Percentiles rank a stretch among this genome's conserved stretches.
Evolutionary conservation across 2,329 filamentous ascomycete genomes (phyloP).

Genomic region (Fusarium ramigenum): DNA sequence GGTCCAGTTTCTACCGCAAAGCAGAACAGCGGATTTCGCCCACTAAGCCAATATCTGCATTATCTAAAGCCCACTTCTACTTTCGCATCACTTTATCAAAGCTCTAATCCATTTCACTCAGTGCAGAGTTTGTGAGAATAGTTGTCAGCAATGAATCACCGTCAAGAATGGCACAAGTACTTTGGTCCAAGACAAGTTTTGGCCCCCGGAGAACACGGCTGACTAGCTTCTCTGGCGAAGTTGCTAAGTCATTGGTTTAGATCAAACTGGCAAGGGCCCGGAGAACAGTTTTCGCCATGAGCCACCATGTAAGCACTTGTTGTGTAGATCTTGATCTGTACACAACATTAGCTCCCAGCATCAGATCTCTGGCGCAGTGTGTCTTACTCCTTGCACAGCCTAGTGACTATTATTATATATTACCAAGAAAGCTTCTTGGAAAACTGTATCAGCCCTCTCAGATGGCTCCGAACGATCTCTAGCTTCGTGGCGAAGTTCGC

Average conservation of each 20-base stretch:
- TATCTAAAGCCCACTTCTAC: no score
- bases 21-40: no score
- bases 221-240: fast-evolving
- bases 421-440: fast-evolving
- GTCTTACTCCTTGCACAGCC: no score
- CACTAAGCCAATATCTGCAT: no score
- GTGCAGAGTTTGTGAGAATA: no score
- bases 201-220: background rate
- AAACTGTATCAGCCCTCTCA: background rate
- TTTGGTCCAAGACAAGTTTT: no score
- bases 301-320: background rate
- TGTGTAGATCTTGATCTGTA: background rate
- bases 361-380: fast-evolving
- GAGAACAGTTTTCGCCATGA: background rate
- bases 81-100: no score
- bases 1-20: no score
- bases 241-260: background rate
- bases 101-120: no score
- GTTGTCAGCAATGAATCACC: no score
- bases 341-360: fast-evolving
- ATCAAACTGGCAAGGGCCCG: background rate
- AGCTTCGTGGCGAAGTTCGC: fast-evolving
- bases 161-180: fast-evolving
- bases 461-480: background rate
- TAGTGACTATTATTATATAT: background rate